phyloP scores from a whole-genome alignment of 1,139 yeast species.

The Taphrina populina region DNA sequence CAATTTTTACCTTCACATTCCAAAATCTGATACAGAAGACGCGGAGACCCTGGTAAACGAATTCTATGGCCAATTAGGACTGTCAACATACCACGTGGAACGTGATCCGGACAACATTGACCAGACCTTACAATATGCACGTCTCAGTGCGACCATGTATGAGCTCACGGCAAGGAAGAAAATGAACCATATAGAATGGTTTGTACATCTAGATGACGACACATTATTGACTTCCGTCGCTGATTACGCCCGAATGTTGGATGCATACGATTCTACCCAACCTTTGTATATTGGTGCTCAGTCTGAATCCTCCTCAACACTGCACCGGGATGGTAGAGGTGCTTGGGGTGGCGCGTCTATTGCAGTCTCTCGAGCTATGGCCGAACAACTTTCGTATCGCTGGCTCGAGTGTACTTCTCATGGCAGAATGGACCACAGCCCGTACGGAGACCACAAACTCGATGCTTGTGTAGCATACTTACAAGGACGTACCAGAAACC shows the following conservation, averaged over 20 bases:
- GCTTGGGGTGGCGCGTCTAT: conserved; percentile 18
- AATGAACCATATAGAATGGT: conserved; percentile 3
- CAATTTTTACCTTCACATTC: conserved; percentile 6
- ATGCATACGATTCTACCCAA: conserved; percentile 1
- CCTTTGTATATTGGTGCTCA: conserved; percentile 4
- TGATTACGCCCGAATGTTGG: conserved; percentile 6
- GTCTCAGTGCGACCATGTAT: conserved; percentile 7
- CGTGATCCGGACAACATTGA: conserved; percentile 1
- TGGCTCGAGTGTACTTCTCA: conserved; percentile 4
- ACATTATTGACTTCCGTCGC: conserved; percentile 6
- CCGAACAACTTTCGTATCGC: background rate
- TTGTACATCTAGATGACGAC: conserved; percentile 11
- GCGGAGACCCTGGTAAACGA: background rate
- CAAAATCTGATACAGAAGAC: background rate
- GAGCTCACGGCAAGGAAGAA: background rate
- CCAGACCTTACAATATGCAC: conserved; percentile 18
- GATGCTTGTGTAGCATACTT: conserved; percentile 18
- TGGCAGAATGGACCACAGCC: conserved; percentile 7
- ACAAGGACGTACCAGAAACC: conserved; percentile 1
- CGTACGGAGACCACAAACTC: conserved; percentile 15
- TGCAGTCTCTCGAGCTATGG: conserved; percentile 3
- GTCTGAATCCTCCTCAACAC: background rate
- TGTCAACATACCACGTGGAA: background rate
- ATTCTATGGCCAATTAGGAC: background rate
- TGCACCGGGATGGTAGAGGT: conserved; percentile 11